Percentiles rank a stretch among this genome's conserved stretches.
Evolutionary conservation across 441 rosid genomes (phyloP).

Genomic region (Adansonia madagascariensis): DNA sequence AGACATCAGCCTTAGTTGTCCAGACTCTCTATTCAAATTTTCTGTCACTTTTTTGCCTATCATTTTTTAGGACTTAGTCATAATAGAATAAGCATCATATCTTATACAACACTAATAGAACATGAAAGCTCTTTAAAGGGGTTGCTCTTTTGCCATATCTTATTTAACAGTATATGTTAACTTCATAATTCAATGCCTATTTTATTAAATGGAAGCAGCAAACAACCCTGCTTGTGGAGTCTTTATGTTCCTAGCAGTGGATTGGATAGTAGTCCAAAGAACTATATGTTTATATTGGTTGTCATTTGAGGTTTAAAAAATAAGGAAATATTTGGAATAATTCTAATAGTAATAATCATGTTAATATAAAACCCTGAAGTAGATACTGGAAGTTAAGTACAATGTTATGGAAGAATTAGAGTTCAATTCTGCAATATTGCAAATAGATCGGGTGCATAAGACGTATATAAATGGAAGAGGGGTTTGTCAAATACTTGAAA

Average conservation of each 20-base stretch:
- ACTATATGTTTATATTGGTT: constrained; percentile 1
- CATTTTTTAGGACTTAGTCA: not conserved
- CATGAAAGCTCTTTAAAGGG: not conserved
- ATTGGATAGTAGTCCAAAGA: not conserved
- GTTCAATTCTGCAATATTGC: not conserved
- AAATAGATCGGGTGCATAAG: constrained; percentile 9
- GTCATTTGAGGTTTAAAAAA: constrained; percentile 15
- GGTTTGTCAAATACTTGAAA: not conserved
- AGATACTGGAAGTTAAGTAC: not conserved
- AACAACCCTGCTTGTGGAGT: not conserved
- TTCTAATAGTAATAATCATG: not conserved
- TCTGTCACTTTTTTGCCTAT: not conserved
- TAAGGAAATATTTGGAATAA: not conserved
- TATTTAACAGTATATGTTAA: not conserved
- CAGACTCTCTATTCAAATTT: constrained; percentile 9
- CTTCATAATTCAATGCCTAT: not conserved
- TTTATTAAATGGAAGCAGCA: not conserved
- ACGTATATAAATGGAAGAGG: not conserved
- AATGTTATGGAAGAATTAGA: constrained; percentile 6
- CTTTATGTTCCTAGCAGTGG: not conserved
- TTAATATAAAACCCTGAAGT: not conserved
- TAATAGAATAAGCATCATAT: not conserved
- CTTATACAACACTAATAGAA: not conserved
- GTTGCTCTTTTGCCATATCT: not conserved
- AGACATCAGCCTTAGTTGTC: constrained; percentile 43